Evolutionary conservation across 2,329 filamentous ascomycete genomes (phyloP), one percentile per base, ranked within the genome.

Genomic region (Botrytis tulipae): DNA sequence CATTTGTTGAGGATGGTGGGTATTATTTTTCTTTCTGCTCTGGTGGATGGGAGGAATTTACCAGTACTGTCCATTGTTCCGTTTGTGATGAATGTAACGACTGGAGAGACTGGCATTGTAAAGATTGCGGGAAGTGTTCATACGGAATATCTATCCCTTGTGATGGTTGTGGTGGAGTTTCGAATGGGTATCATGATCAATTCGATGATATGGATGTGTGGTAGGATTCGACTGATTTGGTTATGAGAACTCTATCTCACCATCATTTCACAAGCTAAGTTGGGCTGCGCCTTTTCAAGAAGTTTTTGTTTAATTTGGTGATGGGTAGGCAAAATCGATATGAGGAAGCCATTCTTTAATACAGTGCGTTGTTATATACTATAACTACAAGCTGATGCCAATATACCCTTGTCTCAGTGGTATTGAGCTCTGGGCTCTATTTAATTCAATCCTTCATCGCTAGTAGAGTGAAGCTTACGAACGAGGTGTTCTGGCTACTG

Each of bases 141-240:
- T 37, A 60, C 68, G 63, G 62, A 22, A 29, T 29, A 32, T 29
- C 62, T n/a, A 37, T 20, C 37, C 71, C 71, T 25, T 72, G 71
- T 40, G 71, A 72, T 14, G 32, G 63, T 40, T 61, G 71, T 72
- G 71, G 54, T 32, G 51, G 63, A 69, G 71, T 69, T 5, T 69
- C 63, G 25, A n/a, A 46, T 32, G 29, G 7, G 14, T 69, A 72
- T 59, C 63, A 69, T 51, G 54, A 51, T 60, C 66, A 68, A 68
- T 57, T 57, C 9, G 2, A 54, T 3, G n/a, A 16, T 22, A 1
- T 3, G 35, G n/a, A 16, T 16, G 2, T 6, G 35, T 57, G 10
- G 14, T 18, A 57, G 16, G 20, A 29, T 40, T 29, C 29, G 35
- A 68, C 16, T 7, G 3, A 35, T 40, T n/a, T 42, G n/a, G 7